Percentiles rank a stretch among this genome's conserved stretches.
Conservation (phyloP, 306 rosid genomes). For the Quercus variabilis region DNA sequence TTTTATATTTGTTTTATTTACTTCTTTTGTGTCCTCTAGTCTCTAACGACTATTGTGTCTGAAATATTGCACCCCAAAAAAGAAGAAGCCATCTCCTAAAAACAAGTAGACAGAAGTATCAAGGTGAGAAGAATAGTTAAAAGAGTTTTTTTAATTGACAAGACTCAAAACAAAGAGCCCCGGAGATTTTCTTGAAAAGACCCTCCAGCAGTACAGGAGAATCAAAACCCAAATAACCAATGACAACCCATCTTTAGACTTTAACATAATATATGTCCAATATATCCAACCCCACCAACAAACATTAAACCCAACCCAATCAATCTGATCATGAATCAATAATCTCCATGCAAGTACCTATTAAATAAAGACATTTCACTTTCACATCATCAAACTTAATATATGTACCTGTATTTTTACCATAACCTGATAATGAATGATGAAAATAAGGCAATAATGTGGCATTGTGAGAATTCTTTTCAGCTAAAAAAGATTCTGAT, state of each 20-base stretch:
- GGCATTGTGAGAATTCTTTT: constrained; percentile 30
- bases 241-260: constrained; percentile 22
- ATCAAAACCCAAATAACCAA: constrained; percentile 28
- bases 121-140: neutral
- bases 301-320: constrained; percentile 4
- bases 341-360: constrained; percentile 20
- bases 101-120: constrained; percentile 28
- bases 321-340: neutral
- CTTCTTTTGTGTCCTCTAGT: constrained; percentile 34
- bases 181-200: constrained; percentile 57
- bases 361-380: neutral
- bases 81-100: constrained; percentile 24
- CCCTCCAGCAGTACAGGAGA: constrained; percentile 41
- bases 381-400: constrained; percentile 4
- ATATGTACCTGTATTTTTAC: constrained; percentile 56
- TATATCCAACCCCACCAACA: neutral
- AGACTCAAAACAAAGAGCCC: constrained; percentile 48
- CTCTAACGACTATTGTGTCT: constrained; percentile 7
- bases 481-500: constrained; percentile 40
- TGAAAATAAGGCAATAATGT: constrained; percentile 30
- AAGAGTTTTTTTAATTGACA: constrained; percentile 29
- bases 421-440: constrained; percentile 32
- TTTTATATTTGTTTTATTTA: constrained; percentile 24
- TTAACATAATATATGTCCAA: constrained; percentile 4
- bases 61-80: constrained; percentile 15